These are phyloP conservation scores for Aspergillus sp. DNA, from an alignment of 2,329 filamentous ascomycete species.

Conservation along the genomic window DNA sequence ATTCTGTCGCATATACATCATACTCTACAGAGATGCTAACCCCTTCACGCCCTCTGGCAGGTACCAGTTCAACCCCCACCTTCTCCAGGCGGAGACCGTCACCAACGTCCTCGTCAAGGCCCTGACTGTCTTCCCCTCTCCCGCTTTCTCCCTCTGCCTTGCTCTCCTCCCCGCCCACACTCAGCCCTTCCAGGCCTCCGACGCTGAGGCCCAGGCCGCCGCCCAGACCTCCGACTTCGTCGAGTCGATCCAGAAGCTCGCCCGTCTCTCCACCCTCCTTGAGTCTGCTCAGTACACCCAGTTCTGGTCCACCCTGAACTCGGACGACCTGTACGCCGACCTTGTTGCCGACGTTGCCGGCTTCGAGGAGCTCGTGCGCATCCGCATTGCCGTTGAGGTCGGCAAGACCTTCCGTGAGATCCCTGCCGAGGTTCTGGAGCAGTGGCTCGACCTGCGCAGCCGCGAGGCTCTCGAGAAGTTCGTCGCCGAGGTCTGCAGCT, in stretches of 20 bases:
- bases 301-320: slow-evolving; percentile 93
- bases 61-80: slow-evolving; percentile 99
- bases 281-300: slow-evolving; percentile 84
- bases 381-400: slow-evolving; percentile 85
- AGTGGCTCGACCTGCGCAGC: slow-evolving; percentile 70
- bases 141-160: slow-evolving; percentile 91
- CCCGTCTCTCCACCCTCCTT: slow-evolving; percentile 79
- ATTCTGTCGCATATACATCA: not conserved
- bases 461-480: slow-evolving; percentile 73
- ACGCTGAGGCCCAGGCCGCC: slow-evolving; percentile 43
- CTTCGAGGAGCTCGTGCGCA: slow-evolving; percentile 91
- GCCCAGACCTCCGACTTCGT: slow-evolving; percentile 58
- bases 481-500: slow-evolving; percentile 80
- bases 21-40: not conserved
- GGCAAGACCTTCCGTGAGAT: slow-evolving; percentile 78
- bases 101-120: slow-evolving; percentile 99
- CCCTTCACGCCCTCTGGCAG: slow-evolving; percentile 50
- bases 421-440: slow-evolving; percentile 66
- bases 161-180: slow-evolving; percentile 88
- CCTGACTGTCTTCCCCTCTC: slow-evolving; percentile 92
- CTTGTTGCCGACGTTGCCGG: slow-evolving; percentile 90
- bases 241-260: slow-evolving; percentile 88
- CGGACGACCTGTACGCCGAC: slow-evolving; percentile 93
- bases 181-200: slow-evolving; percentile 61
- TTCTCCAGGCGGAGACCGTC: slow-evolving; percentile 92